These are phyloP conservation scores for Aspergillus ibericus DNA, from an alignment of 2,329 filamentous ascomycete species.

Conservation along the genomic window DNA sequence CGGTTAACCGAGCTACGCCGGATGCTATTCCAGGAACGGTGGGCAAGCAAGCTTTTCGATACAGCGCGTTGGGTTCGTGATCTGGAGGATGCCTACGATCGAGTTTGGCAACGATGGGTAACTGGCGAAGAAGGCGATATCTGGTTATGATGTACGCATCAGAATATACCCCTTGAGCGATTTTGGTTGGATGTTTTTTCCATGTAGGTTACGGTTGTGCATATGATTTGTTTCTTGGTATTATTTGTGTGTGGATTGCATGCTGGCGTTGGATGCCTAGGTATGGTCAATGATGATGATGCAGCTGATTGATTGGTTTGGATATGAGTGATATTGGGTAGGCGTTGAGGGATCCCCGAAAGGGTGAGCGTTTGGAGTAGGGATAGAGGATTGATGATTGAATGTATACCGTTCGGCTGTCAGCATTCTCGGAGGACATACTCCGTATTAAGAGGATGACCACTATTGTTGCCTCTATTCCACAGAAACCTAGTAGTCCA, in stretches of 20 bases:
- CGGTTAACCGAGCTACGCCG: slow-evolving; percentile 75
- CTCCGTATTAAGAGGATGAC: too few species aligned
- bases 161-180: slow-evolving; percentile 13
- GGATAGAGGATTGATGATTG: neutral
- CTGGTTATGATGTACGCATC: slow-evolving; percentile 60
- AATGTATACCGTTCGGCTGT: too few species aligned
- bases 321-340: slow-evolving; percentile 29
- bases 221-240: neutral
- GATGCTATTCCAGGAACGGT: slow-evolving; percentile 79
- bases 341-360: neutral
- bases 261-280: slow-evolving; percentile 13
- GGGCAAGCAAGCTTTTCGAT: slow-evolving; percentile 85
- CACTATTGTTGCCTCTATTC: too few species aligned
- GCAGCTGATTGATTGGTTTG: slow-evolving; percentile 3
- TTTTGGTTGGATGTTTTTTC: neutral
- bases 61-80: slow-evolving; percentile 88
- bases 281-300: slow-evolving; percentile 9
- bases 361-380: slow-evolving; percentile 7
- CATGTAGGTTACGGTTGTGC: too few species aligned
- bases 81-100: slow-evolving; percentile 82
- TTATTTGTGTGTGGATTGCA: slow-evolving; percentile 2
- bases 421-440: too few species aligned
- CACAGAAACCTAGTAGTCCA: too few species aligned
- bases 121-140: slow-evolving; percentile 87
- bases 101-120: slow-evolving; percentile 88